Conservation (phyloP, 2,329 filamentous ascomycete genomes). For the Aspergillus pseudoterreus region DNA sequence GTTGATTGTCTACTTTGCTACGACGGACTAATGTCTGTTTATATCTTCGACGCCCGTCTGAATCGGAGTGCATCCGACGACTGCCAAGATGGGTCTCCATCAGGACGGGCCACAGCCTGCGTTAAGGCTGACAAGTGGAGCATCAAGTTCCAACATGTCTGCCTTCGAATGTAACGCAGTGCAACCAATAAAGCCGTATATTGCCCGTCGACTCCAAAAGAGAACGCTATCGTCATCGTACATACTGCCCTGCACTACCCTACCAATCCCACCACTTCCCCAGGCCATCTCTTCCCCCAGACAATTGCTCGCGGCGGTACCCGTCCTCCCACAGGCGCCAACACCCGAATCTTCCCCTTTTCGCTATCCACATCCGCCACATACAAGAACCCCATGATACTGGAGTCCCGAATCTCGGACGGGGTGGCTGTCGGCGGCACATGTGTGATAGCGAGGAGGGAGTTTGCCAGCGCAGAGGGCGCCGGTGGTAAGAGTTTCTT, state of each 20-base stretch:
- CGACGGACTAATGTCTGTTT: too few species aligned
- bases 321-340: constrained; percentile 79
- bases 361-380: constrained; percentile 87
- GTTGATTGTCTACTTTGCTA: too few species aligned
- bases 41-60: too few species aligned
- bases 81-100: too few species aligned
- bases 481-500: constrained; percentile 63
- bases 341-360: constrained; percentile 72
- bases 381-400: constrained; percentile 89
- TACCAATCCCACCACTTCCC: constrained; percentile 74
- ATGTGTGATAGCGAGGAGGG: constrained; percentile 79
- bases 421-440: constrained; percentile 66
- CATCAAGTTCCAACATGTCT: too few species aligned
- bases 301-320: constrained; percentile 77
- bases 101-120: too few species aligned
- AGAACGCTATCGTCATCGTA: neutral
- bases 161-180: too few species aligned
- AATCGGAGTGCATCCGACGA: too few species aligned
- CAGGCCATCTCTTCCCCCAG: constrained; percentile 76
- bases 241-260: constrained; percentile 36
- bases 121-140: too few species aligned
- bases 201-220: neutral
- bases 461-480: constrained; percentile 64
- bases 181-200: too few species aligned
- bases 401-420: constrained; percentile 71